Evolutionary conservation across 2,329 filamentous ascomycete genomes (phyloP), one percentile per base, ranked within the genome.

Genomic region (Diplocarpon mali): DNA sequence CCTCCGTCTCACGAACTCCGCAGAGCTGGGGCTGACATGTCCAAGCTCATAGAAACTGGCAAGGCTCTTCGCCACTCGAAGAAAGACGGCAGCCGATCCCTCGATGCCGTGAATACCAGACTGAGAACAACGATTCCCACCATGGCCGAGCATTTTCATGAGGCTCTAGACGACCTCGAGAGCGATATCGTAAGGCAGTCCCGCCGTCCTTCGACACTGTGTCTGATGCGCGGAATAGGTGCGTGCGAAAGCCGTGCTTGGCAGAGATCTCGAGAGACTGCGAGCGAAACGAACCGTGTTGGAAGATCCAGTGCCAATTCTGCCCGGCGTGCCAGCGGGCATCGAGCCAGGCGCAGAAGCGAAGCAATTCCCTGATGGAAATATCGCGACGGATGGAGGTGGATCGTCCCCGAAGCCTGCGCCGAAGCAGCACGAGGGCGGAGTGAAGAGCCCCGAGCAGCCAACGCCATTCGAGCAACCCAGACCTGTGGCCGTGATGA

Each of bases 21-120:
- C 30, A 13, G 13, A 24, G 13, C 16, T 13, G 28, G 3, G 8
- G 17, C 40, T 46, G 14, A 48, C 20, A 3, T 20, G 34, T 27
- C 29, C 32, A 47, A 80, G 76, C 69, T 79, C 20, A 66, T 80
- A 12, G 71, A 78, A 58, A 74, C 71, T 2, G 75, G 74, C 13
- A 80, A 75, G 57, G 72, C 73, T 14, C 62, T 79, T 11, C 72
- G 67, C 39, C 63, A 69, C 1, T 69, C 68, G 31, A 63, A 64
- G 27, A 69, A 67, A 51, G 69, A 74, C 50, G 65, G 66, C 12
- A 62, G 67, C 34, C 66, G 63, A 46, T 64, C 64, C 35, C 48
- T 64, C 13, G 55, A 57, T 13, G 61, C 45, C 35, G 45, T 49
- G 5, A 56, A 54, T 15, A 39, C 49, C 11, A 48, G 54, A 40